Base-by-base conservation (phyloP, 768 basidiomycete genomes). In the Pholiota conissans region DNA sequence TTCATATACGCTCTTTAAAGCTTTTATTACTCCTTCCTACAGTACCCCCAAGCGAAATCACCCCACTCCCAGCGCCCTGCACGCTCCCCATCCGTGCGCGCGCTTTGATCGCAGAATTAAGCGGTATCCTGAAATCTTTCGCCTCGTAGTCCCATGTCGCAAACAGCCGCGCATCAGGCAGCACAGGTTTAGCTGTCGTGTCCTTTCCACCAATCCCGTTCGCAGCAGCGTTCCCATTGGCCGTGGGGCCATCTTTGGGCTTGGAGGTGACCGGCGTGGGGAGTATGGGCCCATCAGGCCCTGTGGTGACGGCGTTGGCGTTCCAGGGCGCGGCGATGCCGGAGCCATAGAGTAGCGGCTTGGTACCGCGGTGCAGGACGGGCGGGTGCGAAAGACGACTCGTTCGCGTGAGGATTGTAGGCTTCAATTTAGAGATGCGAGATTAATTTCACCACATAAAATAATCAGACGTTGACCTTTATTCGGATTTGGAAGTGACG, bases 301-400 rank as follows among this genome's bases (percentile, higher is more conserved):
- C 59, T 10, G 70, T 35, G 6, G 75, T 69, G 3, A 73, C 50
- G n/a, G 74, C 65, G 46, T 75, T 74, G 7, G 77, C 68, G 57
- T 84, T 84, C 81, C 83, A 84, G 7, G 82, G 79, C 28, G 83
- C 83, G 22, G 79, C 74, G 30, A 80, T 70, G 4, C 81, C 80
- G 3, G 59, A 56, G 1, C 83, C 83, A 54, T 84, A 83, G 20
- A 74, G 71, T 27, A 83, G 70, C 8, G 76, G 70, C 60, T 79
- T 80, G 22, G 67, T 59, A 5, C 78, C 83, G 14, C 87, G 82
- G 47, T 79, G 74, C 32, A 91, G 77, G 1, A 84, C 78, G 0
- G 85, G 81, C 3, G 90, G 90, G 63, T 90, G 88, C 0, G 76
- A 70, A 14, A 93, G 76, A 3, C 85, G 82, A 8, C 80, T 84